Evolutionary conservation across 371 early-diverging fungal genomes (phyloP), one percentile per base, ranked within the genome.

Genomic region (Syncephalis fuscata): DNA sequence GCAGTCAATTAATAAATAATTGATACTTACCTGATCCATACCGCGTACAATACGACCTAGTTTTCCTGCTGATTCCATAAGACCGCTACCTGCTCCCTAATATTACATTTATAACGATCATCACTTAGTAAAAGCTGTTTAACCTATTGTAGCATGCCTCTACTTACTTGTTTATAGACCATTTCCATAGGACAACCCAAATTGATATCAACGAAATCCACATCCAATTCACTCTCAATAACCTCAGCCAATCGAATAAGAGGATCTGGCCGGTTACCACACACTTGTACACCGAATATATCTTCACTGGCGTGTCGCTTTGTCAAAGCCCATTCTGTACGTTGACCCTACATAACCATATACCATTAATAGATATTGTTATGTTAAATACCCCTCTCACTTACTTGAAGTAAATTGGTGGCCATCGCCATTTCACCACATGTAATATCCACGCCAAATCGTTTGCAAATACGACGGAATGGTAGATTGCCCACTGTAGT

Each of bases 401-500:
- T 48, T 49, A 59, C 60, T 46, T 68, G 70, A 10, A 88, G 54
- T 15, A 88, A 59, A 52, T 85, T 82, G 32, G 58, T 49, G 9
- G 80, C 74, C 63, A 92, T 64, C 1, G 90, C 88, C 96, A 96
- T 96, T 64, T 95, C 97, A 51, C 89, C 88, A 58, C 95, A 92
- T 2, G 98, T 97, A 41, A 97, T 83, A 59, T 93, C 96, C 1
- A 85, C 95, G 26, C 98, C 98, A 55, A 75, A 89, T 11, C 66
- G 76, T 59, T 93, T 93, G 64, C 92, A 90, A 27, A 94, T 64
- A 20, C 94, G 76, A 9, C 98, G 73, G 73, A 94, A 97, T 26
- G 98, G 96, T 36, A 97, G 66, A 62, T 97, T 94, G 19, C 95
- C 95, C n/a, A 93, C 90, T 2, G 95, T 95, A 0, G 98, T 97